Percentiles rank a stretch among this genome's conserved stretches.
These are phyloP conservation scores for Neonothopanus nambi DNA, from an alignment of 1,284 basidiomycete genomes.

Conservation along the genomic window DNA sequence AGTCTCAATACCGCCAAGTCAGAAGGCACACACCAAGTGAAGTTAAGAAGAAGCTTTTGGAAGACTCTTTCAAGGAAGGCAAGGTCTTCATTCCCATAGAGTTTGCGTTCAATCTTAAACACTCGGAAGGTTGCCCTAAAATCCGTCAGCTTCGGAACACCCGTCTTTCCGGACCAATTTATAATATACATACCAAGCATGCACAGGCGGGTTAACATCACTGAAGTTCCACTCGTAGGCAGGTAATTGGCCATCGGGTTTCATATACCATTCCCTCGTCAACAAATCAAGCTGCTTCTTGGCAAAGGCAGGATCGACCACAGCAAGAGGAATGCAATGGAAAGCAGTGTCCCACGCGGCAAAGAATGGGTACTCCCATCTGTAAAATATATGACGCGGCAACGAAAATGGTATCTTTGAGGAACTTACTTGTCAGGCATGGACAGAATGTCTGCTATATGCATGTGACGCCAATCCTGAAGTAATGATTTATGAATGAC, in stretches of 20 bases:
- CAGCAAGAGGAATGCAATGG: slow-evolving; percentile 95
- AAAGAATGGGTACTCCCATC: slow-evolving; percentile 98
- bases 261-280: slow-evolving; percentile 99
- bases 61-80: slow-evolving; percentile 96
- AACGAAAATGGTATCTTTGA: neutral
- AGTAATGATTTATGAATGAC: slow-evolving; percentile 3
- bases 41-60: slow-evolving; percentile 96
- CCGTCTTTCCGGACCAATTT: neutral
- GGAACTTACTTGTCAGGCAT: slow-evolving; percentile 91
- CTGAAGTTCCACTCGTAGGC: slow-evolving; percentile 99
- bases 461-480: slow-evolving; percentile 92
- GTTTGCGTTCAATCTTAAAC: slow-evolving; percentile 97
- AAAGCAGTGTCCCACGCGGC: slow-evolving; percentile 97
- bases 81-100: slow-evolving; percentile 89
- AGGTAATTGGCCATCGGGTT: slow-evolving; percentile 96
- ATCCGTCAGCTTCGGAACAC: neutral
- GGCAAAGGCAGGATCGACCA: slow-evolving; percentile 93
- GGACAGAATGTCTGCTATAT: slow-evolving; percentile 93
- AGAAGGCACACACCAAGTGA: slow-evolving; percentile 76
- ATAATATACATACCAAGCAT: slow-evolving; percentile 74
- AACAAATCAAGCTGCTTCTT: slow-evolving; percentile 97
- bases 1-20: neutral
- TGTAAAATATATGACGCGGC: slow-evolving; percentile 24
- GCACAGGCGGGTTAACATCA: slow-evolving; percentile 96
- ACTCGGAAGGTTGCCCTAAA: slow-evolving; percentile 90